Percentiles rank a stretch among this genome's conserved stretches.
These are phyloP conservation scores for Rachicladosporium sp. DNA, from an alignment of 2,329 filamentous ascomycete species.

Conservation along the genomic window DNA sequence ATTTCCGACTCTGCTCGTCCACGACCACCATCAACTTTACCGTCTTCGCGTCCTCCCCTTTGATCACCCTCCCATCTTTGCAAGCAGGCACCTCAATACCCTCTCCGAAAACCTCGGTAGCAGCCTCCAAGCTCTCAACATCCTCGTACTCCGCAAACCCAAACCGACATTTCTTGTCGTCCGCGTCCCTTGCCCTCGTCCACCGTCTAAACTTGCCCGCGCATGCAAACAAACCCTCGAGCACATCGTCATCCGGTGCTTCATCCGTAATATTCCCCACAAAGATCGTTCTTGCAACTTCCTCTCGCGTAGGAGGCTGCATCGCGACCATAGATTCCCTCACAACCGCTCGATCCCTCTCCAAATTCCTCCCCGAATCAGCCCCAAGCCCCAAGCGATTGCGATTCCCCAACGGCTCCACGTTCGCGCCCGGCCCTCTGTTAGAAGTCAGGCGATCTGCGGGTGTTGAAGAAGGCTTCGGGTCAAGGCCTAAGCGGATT, in stretches of 20 bases:
- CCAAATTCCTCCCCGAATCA: slow-evolving; percentile 45
- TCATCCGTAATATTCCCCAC: slow-evolving; percentile 75
- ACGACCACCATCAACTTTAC: slow-evolving; percentile 43
- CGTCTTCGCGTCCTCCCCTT: slow-evolving; percentile 26
- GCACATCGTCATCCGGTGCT: slow-evolving; percentile 59
- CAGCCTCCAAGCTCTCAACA: slow-evolving; percentile 71
- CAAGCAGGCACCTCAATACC: slow-evolving; percentile 70
- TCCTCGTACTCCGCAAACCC: slow-evolving; percentile 96
- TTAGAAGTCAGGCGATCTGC: slow-evolving; percentile 10
- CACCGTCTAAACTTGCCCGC: slow-evolving; percentile 68
- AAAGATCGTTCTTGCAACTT: slow-evolving; percentile 84
- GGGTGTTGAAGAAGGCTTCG: slow-evolving; percentile 15
- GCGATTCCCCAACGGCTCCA: slow-evolving; percentile 27
- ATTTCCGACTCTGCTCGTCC: slow-evolving; percentile 71
- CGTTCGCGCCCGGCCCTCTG: slow-evolving; percentile 21
- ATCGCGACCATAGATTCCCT: slow-evolving; percentile 32
- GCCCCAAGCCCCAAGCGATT: slow-evolving; percentile 45
- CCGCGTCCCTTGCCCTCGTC: slow-evolving; percentile 67
- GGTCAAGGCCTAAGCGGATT: slow-evolving; percentile 76
- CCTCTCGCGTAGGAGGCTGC: slow-evolving; percentile 74
- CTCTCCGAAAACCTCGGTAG: slow-evolving; percentile 72
- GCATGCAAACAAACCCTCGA: slow-evolving; percentile 66
- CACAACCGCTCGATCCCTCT: slow-evolving; percentile 32
- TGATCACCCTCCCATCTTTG: slow-evolving; percentile 34
- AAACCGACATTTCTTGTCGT: slow-evolving; percentile 73